Conservation (phyloP, 371 early-diverging fungal genomes). For the Sporodiniella umbellata region DNA sequence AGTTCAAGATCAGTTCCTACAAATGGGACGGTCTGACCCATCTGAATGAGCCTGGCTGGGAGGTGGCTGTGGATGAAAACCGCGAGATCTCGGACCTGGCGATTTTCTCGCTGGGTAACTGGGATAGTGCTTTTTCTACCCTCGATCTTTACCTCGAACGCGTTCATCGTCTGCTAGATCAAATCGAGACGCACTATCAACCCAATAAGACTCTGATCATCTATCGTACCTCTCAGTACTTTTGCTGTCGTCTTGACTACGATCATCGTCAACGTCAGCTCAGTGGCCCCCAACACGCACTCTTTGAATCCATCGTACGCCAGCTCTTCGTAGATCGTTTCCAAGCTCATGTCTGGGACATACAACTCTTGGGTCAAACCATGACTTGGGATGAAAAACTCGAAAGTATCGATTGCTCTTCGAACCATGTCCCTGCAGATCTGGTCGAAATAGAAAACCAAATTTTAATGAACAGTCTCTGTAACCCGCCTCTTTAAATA, state of each 20-base stretch:
- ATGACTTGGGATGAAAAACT: constrained; percentile 33
- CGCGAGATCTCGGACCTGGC: constrained; percentile 13
- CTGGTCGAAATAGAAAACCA: constrained; percentile 51
- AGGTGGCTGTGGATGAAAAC: constrained; percentile 15
- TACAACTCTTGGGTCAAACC: constrained; percentile 29
- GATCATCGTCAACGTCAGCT: constrained; percentile 28
- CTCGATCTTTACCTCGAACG: constrained; percentile 24
- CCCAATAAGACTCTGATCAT: constrained; percentile 23
- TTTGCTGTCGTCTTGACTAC: constrained; percentile 48
- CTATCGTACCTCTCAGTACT: constrained; percentile 52
- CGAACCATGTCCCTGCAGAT: constrained; percentile 46
- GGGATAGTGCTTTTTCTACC: constrained; percentile 49
- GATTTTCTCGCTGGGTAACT: constrained; percentile 48
- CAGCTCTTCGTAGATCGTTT: constrained; percentile 23
- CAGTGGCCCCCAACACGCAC: constrained; percentile 34
- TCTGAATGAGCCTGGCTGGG: constrained; percentile 38
- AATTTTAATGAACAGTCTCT: constrained; percentile 39
- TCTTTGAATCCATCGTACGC: constrained; percentile 32
- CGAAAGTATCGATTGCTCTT: constrained; percentile 25
- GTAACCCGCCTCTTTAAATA: constrained; percentile 10
- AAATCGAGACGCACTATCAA: constrained; percentile 28
- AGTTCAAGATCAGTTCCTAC: constrained; percentile 23
- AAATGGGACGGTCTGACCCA: constrained; percentile 52
- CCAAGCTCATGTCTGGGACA: constrained; percentile 38
- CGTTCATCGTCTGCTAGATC: constrained; percentile 22